Base-by-base conservation (phyloP, 805 yeast genomes). In the Starmerella tilneyi region DNA sequence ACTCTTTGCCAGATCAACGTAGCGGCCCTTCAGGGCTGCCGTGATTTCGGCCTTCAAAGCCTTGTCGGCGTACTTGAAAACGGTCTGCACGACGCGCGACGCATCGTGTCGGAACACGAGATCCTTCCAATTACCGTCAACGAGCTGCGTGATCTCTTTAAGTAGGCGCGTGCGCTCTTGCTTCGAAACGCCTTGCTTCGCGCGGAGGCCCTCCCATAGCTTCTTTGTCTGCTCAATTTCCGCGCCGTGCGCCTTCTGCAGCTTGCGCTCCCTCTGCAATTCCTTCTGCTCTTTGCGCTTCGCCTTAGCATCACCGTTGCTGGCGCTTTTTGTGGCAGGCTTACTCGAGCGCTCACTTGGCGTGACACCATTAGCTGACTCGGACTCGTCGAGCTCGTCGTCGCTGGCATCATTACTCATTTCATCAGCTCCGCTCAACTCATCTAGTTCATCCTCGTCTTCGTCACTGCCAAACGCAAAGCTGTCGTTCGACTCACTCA, bases 41-140 rank as follows among this genome's bases (percentile, higher is more conserved):
- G 81, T 79, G 51, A 89, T 77, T 20, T 69, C 69, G 21, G 76
- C 80, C 66, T 95, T 77, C 67, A 86, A 78, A 42, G 78, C 84
- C 59, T 80, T 84, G 30, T 81, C 70, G 11, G 92, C 79, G 61
- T 83, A 85, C 63, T 89, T 89, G 50, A 89, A 79, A 54, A 89
- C 73, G 1, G 96, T 86, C 66, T 89, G 98, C 33, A 89, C 94
- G 45, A 89, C 89, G 68, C 98, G 76, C 20, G 96, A 84, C 9
- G 96, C 89, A 70, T 89, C 97, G 61, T 89, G 98, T 69, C 92
- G 86, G 67, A 89, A 64, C 27, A 89, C 96, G 54, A 89, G 72
- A 57, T 89, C 96, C 51, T 75, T 75, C 56, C 56, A 52, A 46
- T 86, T 73, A 43, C 79, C 77, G 57, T 81, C 76, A 41, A 94